A percentile compares a stretch with the other conserved stretches of the same genome.
Conservation (phyloP, 2,329 filamentous ascomycete species). For the Apiospora phragmitis region DNA sequence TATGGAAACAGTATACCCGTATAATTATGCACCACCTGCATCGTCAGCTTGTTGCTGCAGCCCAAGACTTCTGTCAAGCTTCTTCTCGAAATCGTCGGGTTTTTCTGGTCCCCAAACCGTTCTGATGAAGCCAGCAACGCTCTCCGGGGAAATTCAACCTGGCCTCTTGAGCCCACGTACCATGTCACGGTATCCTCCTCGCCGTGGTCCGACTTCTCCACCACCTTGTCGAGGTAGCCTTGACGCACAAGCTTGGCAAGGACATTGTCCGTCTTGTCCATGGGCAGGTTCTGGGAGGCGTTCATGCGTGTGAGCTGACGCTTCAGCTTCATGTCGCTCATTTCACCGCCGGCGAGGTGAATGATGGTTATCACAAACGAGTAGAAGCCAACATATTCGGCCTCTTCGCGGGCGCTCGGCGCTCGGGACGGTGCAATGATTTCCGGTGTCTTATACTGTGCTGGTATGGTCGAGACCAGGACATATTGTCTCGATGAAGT, state of each 20-base stretch:
- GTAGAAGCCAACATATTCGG: slow-evolving; percentile 80
- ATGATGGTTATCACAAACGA: slow-evolving; percentile 79
- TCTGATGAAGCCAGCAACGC: slow-evolving; percentile 70
- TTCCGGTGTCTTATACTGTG: slow-evolving; percentile 61
- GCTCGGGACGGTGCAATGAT: slow-evolving; percentile 70
- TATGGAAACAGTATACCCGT: background rate
- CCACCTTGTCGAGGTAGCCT: slow-evolving; percentile 76
- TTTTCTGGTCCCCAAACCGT: slow-evolving; percentile 55
- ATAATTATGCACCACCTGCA: background rate
- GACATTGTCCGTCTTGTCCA: slow-evolving; percentile 74
- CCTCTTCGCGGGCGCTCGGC: slow-evolving; percentile 67
- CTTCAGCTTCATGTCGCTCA: slow-evolving; percentile 78
- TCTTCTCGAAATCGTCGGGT: slow-evolving; percentile 59
- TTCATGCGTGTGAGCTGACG: slow-evolving; percentile 75
- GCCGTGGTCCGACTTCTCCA: slow-evolving; percentile 60
- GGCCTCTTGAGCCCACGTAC: slow-evolving; percentile 81
- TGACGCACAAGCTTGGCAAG: slow-evolving; percentile 77
- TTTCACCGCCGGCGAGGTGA: slow-evolving; percentile 67
- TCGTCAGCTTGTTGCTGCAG: slow-evolving; percentile 31
- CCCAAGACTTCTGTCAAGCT: slow-evolving; percentile 62
- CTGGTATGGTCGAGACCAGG: slow-evolving; percentile 71
- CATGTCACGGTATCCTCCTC: slow-evolving; percentile 80
- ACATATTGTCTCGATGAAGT: slow-evolving; percentile 72
- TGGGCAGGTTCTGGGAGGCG: slow-evolving; percentile 70
- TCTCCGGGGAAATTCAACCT: slow-evolving; percentile 80